phyloP scores from a whole-genome alignment of 2,329 filamentous ascomycete species.

The Eutypella sp. region DNA sequence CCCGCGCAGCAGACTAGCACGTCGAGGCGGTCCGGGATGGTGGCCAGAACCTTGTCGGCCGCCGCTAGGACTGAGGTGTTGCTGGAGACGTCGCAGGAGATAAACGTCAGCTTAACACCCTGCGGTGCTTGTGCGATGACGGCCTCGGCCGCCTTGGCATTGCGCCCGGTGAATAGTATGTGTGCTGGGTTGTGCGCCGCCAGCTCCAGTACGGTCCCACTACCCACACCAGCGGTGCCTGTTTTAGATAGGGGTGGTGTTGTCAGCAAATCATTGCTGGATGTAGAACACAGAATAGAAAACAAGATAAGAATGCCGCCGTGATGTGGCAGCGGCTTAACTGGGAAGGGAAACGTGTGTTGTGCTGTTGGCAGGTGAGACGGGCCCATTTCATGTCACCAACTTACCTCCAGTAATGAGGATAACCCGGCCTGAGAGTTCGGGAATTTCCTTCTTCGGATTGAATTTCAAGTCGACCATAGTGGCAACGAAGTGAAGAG shows the following conservation, averaged over 20 bases:
- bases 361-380: no score
- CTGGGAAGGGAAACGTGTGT: no score
- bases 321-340: no score
- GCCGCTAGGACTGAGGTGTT: constrained; percentile 32
- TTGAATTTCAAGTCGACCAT: not conserved
- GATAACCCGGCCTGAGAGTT: not conserved
- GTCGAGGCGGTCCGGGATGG: constrained; percentile 31
- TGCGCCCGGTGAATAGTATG: constrained; percentile 50
- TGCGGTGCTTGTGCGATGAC: constrained; percentile 30
- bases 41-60: constrained; percentile 24
- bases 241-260: no score
- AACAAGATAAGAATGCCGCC: no score
- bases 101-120: constrained; percentile 21
- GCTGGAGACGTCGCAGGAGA: constrained; percentile 37
- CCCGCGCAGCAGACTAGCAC: constrained; percentile 42
- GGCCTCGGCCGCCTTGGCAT: constrained; percentile 35
- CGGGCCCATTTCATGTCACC: no score
- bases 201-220: constrained; percentile 34
- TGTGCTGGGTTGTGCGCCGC: constrained; percentile 40
- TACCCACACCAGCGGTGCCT: constrained; percentile 38
- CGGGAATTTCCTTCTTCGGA: not conserved
- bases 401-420: not conserved
- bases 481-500: not conserved
- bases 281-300: no score
- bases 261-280: no score